A percentile compares a stretch with the other conserved stretches of the same genome.
Conservation (phyloP, 2,329 filamentous ascomycete species). For the Pezicula radicicola region DNA sequence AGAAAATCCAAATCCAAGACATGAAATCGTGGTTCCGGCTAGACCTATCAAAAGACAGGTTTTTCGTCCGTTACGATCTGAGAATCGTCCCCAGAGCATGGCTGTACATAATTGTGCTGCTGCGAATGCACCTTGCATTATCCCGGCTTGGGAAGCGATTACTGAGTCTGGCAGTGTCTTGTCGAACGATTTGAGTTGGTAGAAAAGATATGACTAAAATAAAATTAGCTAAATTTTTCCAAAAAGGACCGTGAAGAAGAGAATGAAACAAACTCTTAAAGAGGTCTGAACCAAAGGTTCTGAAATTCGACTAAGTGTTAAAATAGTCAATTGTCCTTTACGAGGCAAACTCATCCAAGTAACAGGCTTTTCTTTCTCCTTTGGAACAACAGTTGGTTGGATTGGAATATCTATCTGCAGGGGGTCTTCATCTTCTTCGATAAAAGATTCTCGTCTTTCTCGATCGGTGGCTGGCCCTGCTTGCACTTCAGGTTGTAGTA, state of each 20-base stretch:
- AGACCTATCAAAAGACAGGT: conserved; percentile 60
- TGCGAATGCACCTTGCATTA: conserved; percentile 64
- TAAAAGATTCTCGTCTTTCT: conserved; percentile 2
- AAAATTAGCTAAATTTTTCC: conserved; percentile 36
- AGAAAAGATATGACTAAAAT: conserved; percentile 65
- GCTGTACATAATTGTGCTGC: conserved; percentile 68
- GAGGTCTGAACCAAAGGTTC: conserved; percentile 82
- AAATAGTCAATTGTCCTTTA: conserved; percentile 74
- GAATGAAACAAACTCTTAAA: conserved; percentile 15
- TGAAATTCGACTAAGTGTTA: conserved; percentile 76
- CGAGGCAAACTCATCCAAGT: conserved; percentile 74
- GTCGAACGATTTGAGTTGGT: conserved; percentile 65
- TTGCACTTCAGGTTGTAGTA: no score
- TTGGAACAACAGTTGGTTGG: neutral
- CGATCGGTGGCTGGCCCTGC: neutral
- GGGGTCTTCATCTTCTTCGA: conserved; percentile 23
- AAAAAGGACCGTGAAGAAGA: neutral
- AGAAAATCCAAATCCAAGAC: conserved; percentile 68
- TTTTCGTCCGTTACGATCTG: conserved; percentile 58
- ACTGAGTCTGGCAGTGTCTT: conserved; percentile 31
- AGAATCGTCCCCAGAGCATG: conserved; percentile 65
- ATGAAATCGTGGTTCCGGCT: conserved; percentile 59
- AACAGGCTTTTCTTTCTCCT: conserved; percentile 35
- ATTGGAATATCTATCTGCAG: conserved; percentile 19
- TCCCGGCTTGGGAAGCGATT: conserved; percentile 65